Percentiles rank a stretch among this genome's conserved stretches.
phyloP scores from a whole-genome alignment of 106 monocot genomes.

The Platanthera zijinensis region DNA sequence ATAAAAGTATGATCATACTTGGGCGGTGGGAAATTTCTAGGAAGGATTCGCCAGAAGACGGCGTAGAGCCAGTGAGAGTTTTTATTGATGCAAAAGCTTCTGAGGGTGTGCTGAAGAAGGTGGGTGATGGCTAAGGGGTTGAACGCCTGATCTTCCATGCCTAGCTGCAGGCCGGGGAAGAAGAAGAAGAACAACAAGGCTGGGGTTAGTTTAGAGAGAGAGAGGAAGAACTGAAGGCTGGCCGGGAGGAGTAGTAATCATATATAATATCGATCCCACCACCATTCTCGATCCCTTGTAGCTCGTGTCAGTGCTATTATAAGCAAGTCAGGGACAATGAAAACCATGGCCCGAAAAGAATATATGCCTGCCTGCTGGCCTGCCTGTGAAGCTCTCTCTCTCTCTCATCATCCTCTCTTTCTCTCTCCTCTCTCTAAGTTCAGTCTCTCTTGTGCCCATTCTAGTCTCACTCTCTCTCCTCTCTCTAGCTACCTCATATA shows the following conservation, averaged over 20 bases:
- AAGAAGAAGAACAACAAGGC: not conserved
- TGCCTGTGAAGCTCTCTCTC: not conserved
- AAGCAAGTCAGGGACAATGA: not conserved
- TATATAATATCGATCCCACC: not conserved
- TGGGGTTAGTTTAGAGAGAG: not conserved
- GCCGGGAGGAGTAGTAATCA: not conserved
- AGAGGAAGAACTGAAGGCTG: too few species aligned
- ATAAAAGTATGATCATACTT: conserved; percentile 54
- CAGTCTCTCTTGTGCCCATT: too few species aligned
- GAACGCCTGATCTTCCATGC: conserved; percentile 47
- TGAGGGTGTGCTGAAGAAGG: conserved; percentile 49
- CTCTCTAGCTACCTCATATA: not conserved
- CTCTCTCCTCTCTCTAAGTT: conserved; percentile 1
- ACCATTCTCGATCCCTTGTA: too few species aligned
- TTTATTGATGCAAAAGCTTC: conserved; percentile 69
- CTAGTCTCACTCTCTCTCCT: not conserved
- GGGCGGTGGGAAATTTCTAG: conserved; percentile 94
- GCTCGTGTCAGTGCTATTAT: too few species aligned
- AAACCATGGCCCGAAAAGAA: not conserved
- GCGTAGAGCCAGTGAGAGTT: conserved; percentile 93
- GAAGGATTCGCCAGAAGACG: conserved; percentile 97
- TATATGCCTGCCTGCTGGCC: conserved; percentile 7
- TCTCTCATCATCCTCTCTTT: not conserved
- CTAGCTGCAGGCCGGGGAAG: not conserved
- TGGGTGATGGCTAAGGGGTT: conserved; percentile 36